Evolutionary conservation across 2,329 filamentous ascomycete species (phyloP).

Genomic region (Talaromyces islandicus): DNA sequence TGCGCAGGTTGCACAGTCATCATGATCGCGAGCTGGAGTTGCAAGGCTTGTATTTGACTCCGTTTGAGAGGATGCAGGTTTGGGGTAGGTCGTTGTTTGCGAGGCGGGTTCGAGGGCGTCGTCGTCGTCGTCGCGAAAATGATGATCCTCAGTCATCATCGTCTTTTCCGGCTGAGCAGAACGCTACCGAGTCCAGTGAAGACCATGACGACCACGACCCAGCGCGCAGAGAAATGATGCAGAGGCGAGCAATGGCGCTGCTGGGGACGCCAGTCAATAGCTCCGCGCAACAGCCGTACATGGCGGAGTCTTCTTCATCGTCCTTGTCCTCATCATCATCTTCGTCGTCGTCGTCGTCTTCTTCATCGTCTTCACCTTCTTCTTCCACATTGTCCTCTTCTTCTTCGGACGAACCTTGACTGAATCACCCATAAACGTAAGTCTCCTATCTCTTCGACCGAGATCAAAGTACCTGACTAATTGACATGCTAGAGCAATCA

Average conservation of each 20-base stretch:
- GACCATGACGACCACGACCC: not conserved
- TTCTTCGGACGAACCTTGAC: not conserved
- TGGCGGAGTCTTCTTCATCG: not conserved
- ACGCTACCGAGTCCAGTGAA: not conserved
- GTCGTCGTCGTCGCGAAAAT: too few species aligned
- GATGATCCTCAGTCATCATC: not conserved
- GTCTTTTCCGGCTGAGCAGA: not conserved
- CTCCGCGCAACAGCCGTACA: not conserved
- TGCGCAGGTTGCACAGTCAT: slow-evolving; percentile 37
- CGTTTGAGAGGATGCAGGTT: not conserved
- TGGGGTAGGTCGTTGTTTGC: not conserved
- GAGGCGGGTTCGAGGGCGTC: not conserved
- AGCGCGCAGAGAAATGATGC: slow-evolving; percentile 10
- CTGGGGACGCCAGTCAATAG: slow-evolving; percentile 7
- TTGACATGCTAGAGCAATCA: not conserved
- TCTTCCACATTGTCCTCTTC: not conserved
- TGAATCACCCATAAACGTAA: not conserved
- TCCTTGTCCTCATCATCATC: not conserved
- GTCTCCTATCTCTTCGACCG: not conserved
- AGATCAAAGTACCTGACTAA: not conserved
- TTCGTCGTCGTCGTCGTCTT: not conserved
- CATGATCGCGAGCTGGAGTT: not conserved
- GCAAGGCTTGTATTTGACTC: not conserved
- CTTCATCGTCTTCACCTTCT: not conserved
- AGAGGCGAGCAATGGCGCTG: slow-evolving; percentile 8